Conservation (phyloP, 306 rosid genomes). For the Cyamopsis tetragonoloba region DNA sequence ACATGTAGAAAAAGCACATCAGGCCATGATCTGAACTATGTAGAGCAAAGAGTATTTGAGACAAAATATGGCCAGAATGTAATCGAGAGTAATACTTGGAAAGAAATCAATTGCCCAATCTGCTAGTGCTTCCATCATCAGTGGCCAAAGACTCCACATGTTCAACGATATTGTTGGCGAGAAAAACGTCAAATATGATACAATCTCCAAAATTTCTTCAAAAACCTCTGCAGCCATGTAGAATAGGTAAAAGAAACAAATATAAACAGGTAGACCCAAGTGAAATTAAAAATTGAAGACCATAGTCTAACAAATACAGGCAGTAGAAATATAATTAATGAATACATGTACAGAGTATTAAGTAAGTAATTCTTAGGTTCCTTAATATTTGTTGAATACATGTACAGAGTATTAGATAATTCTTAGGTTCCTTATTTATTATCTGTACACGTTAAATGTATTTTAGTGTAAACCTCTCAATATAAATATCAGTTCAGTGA, state of each 20-base stretch:
- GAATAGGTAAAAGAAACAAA: background rate
- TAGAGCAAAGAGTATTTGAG: conserved; percentile 3
- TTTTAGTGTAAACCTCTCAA: too few relatives aligned
- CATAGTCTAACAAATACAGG: background rate
- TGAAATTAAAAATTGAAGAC: conserved; percentile 19
- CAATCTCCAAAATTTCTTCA: conserved; percentile 95
- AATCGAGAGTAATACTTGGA: conserved; percentile 54
- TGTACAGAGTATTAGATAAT: too few relatives aligned
- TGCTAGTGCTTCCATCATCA: conserved; percentile 85
- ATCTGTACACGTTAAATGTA: too few relatives aligned
- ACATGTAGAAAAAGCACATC: background rate
- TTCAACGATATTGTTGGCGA: conserved; percentile 89
- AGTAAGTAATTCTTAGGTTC: too few relatives aligned
- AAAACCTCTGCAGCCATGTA: conserved; percentile 78
- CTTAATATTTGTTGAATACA: too few relatives aligned
- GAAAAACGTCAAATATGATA: conserved; percentile 89
- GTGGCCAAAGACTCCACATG: conserved; percentile 97
- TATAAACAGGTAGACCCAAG: background rate
- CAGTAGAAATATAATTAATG: too few relatives aligned
- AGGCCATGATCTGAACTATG: conserved; percentile 8
- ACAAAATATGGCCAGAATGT: conserved; percentile 6
- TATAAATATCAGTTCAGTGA: too few relatives aligned
- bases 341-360: too few relatives aligned
- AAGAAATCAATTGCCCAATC: conserved; percentile 96
- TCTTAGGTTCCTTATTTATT: too few relatives aligned